Conservation (phyloP, 495 filamentous ascomycete genomes). For the Xylaria intraflava region DNA sequence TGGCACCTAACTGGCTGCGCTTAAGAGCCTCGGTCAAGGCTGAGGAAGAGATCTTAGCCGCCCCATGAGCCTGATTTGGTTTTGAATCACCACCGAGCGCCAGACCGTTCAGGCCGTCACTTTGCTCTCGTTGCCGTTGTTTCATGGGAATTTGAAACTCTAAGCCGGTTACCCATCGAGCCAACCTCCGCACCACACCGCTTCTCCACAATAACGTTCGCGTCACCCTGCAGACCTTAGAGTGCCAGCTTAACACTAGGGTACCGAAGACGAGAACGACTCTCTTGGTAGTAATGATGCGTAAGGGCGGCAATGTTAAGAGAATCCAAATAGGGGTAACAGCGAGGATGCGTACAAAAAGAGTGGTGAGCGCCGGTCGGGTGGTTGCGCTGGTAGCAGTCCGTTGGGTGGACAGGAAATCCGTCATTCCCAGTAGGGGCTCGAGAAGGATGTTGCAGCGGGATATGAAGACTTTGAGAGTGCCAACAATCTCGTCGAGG, state of each 20-base stretch:
- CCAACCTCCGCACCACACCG: constrained; percentile 56
- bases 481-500: constrained; percentile 94
- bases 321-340: constrained; percentile 82
- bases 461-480: constrained; percentile 76
- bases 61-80: constrained; percentile 14
- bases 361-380: constrained; percentile 76
- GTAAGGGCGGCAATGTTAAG: constrained; percentile 71
- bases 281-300: constrained; percentile 80
- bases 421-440: constrained; percentile 78
- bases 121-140: constrained; percentile 20
- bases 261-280: constrained; percentile 76
- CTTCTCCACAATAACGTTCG: constrained; percentile 91
- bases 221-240: constrained; percentile 74
- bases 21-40: constrained; percentile 24
- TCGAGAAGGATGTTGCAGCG: constrained; percentile 89
- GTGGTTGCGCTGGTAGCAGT: constrained; percentile 91
- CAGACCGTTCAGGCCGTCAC: constrained; percentile 13
- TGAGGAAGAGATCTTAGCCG: constrained; percentile 19
- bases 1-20: constrained; percentile 25
- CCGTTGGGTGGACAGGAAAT: constrained; percentile 86
- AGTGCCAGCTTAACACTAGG: constrained; percentile 81
- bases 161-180: constrained; percentile 69
- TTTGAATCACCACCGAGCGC: constrained; percentile 8
- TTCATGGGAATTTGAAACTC: constrained; percentile 47
- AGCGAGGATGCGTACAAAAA: constrained; percentile 83